A percentile compares a stretch with the other conserved stretches of the same genome.
phyloP scores from a whole-genome alignment of 768 basidiomycete species.

The Termitomyces sp. region DNA sequence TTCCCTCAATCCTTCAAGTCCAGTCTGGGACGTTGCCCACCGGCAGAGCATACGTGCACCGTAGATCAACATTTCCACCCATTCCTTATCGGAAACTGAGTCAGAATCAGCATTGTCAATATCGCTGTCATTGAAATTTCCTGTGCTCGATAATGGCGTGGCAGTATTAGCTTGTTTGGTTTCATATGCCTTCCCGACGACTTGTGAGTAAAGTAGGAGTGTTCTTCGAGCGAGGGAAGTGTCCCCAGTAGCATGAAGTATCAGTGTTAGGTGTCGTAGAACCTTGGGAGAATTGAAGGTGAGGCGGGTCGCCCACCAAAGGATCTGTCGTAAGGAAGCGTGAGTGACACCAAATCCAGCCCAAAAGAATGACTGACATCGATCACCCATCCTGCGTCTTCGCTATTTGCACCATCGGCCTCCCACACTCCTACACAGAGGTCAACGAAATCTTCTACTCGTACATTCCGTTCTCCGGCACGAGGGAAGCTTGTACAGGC shows the following conservation, averaged over 20 bases:
- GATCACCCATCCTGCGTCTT: slow-evolving; percentile 72
- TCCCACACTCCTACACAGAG: slow-evolving; percentile 82
- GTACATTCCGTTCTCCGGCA: slow-evolving; percentile 74
- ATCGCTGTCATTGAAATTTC: slow-evolving; percentile 7
- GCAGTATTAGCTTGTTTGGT: slow-evolving; percentile 29
- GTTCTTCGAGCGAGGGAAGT: slow-evolving; percentile 66
- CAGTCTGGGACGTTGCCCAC: slow-evolving; percentile 29
- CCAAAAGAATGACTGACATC: slow-evolving; percentile 52
- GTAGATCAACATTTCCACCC: slow-evolving; percentile 75
- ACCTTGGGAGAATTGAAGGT: slow-evolving; percentile 92
- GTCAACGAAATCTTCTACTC: slow-evolving; percentile 84
- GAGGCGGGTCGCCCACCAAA: slow-evolving; percentile 92
- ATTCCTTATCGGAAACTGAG: slow-evolving; percentile 33
- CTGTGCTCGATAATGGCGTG: slow-evolving; percentile 1
- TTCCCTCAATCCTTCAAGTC: slow-evolving; percentile 51
- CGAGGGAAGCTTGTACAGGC: slow-evolving; percentile 73
- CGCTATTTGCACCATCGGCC: slow-evolving; percentile 58
- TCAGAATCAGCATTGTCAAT: slow-evolving; percentile 58
- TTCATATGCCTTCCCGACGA: slow-evolving; percentile 81
- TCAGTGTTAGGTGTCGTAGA: slow-evolving; percentile 78
- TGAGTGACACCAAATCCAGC: not conserved
- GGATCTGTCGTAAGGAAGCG: slow-evolving; percentile 43
- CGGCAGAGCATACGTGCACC: slow-evolving; percentile 78
- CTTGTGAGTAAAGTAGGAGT: slow-evolving; percentile 76
- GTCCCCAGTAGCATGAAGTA: slow-evolving; percentile 63